Base-by-base conservation (phyloP, 106 monocot species). In the Agapanthus africanus region DNA sequence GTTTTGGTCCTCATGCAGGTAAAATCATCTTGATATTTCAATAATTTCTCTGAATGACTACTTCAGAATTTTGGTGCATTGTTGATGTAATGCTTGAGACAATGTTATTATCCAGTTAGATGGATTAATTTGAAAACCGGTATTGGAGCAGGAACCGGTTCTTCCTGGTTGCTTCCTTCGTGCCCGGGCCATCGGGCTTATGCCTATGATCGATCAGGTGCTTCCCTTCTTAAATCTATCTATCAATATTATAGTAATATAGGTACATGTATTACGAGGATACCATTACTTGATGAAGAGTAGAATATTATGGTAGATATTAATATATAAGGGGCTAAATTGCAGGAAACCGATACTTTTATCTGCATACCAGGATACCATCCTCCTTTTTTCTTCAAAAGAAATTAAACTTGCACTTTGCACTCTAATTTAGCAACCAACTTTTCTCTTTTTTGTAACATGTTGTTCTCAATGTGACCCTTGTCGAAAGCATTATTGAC, bases 171-270 rank as follows among this genome's bases (percentile, higher is more conserved):
- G 85, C 74, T 92, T 92, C 35, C 87, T 92, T 59, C 70, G 88
- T 49, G 91, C 88, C 40, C 82, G 76, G 28, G 80, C 87, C 30
- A 91, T 91, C 40, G 87, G 91, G 4, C 80, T 87, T 66, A 87
- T 87, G 87, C 84, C 84, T 19, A 82, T 88, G 91, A 85, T 92
- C 34, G 87, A 87, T 67, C 91, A 87, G 87, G 87, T 81, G 56
- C 11, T 35, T 4, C 37, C 38, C 16, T 62, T 35, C 16, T 33
- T 35, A n/a, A 4, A 59, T 27, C 16, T 19, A 47, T 4, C 46
- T 15, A 47, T 15, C 46, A 47, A n/a, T n/a, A n/a, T n/a, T n/a
- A n/a, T n/a, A n/a, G n/a, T n/a, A n/a, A n/a, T n/a, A n/a, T n/a
- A n/a, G n/a, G n/a, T n/a, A n/a, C n/a, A n/a, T n/a, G n/a, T n/a